Base-by-base conservation (phyloP, 495 filamentous ascomycete species). In the Delitschia confertaspora region DNA sequence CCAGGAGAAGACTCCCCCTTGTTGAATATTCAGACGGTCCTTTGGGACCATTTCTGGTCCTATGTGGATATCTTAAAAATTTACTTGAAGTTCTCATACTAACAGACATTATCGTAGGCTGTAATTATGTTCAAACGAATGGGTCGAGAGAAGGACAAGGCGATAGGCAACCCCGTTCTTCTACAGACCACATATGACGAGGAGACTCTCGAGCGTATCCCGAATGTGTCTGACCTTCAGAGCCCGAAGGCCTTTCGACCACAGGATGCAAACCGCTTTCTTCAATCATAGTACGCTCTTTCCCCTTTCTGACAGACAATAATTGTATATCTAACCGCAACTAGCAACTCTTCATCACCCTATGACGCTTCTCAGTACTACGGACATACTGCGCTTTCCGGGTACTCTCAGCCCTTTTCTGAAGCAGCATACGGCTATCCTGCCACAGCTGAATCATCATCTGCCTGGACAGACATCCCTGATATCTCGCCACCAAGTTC, bases 161-260 rank as follows among this genome's bases (percentile, higher is more conserved):
- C 57, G 29, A 68, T 70, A 41, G 66, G 63, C 41, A 62, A 61
- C 51, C 71, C 73, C 38, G 66, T 66, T 43, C 58, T 68, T 29
- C 53, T 64, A 30, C 60, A 64, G 38, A 66, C 65, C 16, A 67
- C 65, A 19, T 59, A 65, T 21, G 62, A 69, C 42, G 57, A 60
- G 42, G 37, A 57, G 29, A 55, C 52, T 29, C 41, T 69, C 27
- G 40, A 37, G 38, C 38, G 49, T 20, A 49, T 53, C 8, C 39
- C 48, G 9, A 42, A 38, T 41, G 37, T 57, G n/a, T 39, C 53
- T 22, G 45, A 45, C 19, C 7, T 29, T 29, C 26, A 29, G 7
- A 29, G 26, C 26, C 26, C 26, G 7, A 29, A 29, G 7, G 13
- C n/a, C 26, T 13, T 7, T 13, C 26, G 26, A 29, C 7, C 26